Percentiles rank a stretch among this genome's conserved stretches.
Conservation (phyloP, 176 grass and related monocot genomes). For the Avena atlantica region DNA sequence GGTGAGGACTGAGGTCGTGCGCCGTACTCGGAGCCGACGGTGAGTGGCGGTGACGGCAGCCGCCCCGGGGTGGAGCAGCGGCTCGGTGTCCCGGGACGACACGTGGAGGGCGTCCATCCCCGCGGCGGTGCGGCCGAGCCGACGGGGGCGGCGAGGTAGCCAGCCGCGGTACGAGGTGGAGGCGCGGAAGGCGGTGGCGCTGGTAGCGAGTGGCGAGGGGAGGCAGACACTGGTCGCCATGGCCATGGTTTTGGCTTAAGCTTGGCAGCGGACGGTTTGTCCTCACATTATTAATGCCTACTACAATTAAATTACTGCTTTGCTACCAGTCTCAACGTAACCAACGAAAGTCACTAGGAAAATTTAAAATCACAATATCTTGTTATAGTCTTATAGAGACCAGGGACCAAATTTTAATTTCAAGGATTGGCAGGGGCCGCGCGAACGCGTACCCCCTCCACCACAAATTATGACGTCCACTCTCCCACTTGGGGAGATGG, state of each 20-base stretch:
- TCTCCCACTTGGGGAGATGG: constrained; percentile 62
- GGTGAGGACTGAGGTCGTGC: not conserved
- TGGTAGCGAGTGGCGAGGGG: not conserved
- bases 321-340: not conserved
- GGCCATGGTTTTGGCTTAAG: not conserved
- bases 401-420: not conserved
- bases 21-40: constrained; percentile 54
- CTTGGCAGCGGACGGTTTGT: not conserved
- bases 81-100: constrained; percentile 34
- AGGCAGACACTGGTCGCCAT: constrained; percentile 36
- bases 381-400: too few relatives aligned
- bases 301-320: not conserved
- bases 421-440: constrained; percentile 47
- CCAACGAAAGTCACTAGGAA: too few relatives aligned
- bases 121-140: not conserved
- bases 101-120: constrained; percentile 50
- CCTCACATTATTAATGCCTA: not conserved
- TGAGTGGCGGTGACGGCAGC: not conserved
- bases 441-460: constrained; percentile 57
- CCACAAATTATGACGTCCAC: constrained; percentile 67
- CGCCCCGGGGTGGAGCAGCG: constrained; percentile 39
- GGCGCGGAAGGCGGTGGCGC: not conserved
- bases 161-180: not conserved
- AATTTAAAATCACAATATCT: too few relatives aligned
- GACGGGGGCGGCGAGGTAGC: not conserved